Evolutionary conservation across 371 early-diverging fungal genomes (phyloP).

Genomic region (Thermomucor indicae-seudaticae): DNA sequence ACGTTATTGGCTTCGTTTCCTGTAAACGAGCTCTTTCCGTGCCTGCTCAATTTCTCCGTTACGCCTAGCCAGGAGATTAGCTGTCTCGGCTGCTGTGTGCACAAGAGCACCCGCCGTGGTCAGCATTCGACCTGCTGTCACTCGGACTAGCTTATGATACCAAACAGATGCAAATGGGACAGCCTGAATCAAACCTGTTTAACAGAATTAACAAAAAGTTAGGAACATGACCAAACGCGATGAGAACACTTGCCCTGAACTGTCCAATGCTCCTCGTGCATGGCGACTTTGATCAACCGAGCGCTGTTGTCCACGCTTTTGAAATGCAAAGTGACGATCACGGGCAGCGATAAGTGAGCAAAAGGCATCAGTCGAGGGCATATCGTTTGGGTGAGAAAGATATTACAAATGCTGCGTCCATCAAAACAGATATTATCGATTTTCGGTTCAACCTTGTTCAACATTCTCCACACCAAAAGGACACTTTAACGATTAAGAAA

Average conservation of each 20-base stretch:
- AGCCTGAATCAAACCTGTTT: constrained; percentile 45
- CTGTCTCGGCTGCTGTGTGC: constrained; percentile 42
- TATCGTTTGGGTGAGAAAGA: constrained; percentile 18
- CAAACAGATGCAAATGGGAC: constrained; percentile 52
- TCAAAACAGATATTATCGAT: constrained; percentile 20
- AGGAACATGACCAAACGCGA: neutral
- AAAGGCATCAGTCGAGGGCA: constrained; percentile 20
- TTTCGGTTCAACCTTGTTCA: constrained; percentile 16
- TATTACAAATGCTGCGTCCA: constrained; percentile 11
- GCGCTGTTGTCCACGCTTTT: constrained; percentile 9
- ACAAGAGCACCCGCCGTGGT: constrained; percentile 50
- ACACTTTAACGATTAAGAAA: too few relatives aligned
- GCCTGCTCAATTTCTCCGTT: constrained; percentile 27
- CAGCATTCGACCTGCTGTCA: constrained; percentile 44
- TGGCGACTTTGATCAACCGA: constrained; percentile 8
- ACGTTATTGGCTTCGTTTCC: too few relatives aligned
- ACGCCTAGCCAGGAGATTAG: constrained; percentile 14
- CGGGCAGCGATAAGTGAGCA: constrained; percentile 10
- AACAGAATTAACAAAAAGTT: neutral
- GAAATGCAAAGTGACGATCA: constrained; percentile 14
- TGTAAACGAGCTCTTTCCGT: too few relatives aligned
- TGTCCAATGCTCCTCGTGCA: constrained; percentile 24
- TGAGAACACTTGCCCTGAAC: constrained; percentile 14
- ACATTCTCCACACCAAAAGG: constrained; percentile 19
- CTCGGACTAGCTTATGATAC: constrained; percentile 57